Conservation (phyloP, 1,139 yeast genomes). For the Blastobotrys serpentis region DNA sequence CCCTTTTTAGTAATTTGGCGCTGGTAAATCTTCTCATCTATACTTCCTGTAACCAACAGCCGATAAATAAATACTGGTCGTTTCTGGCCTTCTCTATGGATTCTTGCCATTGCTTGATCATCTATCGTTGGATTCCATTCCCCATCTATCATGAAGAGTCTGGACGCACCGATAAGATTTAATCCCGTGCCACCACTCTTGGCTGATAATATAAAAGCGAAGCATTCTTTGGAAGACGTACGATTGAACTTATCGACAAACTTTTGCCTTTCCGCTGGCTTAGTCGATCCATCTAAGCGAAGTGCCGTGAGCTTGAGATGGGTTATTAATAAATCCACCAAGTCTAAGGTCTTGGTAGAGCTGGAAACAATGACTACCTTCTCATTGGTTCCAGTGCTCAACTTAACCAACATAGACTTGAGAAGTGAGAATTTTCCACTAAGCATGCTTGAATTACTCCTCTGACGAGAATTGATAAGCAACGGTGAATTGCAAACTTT, state of each 20-base stretch:
- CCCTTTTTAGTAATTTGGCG: slow-evolving; percentile 87
- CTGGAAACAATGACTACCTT: slow-evolving; percentile 87
- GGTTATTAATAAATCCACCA: slow-evolving; percentile 59
- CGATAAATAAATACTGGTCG: slow-evolving; percentile 80
- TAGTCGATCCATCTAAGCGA: slow-evolving; percentile 84
- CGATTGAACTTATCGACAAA: slow-evolving; percentile 71
- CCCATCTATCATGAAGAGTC: slow-evolving; percentile 79
- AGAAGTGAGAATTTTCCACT: slow-evolving; percentile 42
- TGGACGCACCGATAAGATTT: slow-evolving; percentile 85
- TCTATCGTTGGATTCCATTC: slow-evolving; percentile 97
- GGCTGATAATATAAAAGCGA: slow-evolving; percentile 78
- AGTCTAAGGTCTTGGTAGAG: slow-evolving; percentile 82
- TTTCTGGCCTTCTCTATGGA: slow-evolving; percentile 90
- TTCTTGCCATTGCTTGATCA: slow-evolving; percentile 92
- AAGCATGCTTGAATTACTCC: slow-evolving; percentile 2
- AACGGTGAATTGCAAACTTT: slow-evolving; percentile 85
- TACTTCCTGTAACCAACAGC: slow-evolving; percentile 69
- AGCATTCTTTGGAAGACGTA: slow-evolving; percentile 42
- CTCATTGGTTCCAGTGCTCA: slow-evolving; percentile 48
- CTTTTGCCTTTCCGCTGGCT: slow-evolving; percentile 59
- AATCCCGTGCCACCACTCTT: slow-evolving; percentile 95
- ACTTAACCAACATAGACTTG: slow-evolving; percentile 30
- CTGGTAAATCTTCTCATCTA: slow-evolving; percentile 93
- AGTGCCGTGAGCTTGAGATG: slow-evolving; percentile 52
- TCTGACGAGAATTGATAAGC: slow-evolving; percentile 44